Base-by-base conservation (phyloP, 2,329 filamentous ascomycete species). In the Monilinia aucupariae region DNA sequence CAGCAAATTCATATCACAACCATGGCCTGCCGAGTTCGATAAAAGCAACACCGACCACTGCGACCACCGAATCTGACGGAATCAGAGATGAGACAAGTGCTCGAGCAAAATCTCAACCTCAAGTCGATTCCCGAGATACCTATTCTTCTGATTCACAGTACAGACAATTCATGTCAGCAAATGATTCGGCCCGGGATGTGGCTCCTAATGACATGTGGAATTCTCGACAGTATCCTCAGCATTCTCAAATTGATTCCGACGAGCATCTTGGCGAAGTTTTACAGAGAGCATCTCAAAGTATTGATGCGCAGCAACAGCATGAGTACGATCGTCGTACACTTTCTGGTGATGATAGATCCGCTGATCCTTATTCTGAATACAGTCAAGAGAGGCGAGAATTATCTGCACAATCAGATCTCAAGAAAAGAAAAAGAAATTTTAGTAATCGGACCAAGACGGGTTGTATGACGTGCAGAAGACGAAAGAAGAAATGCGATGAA, bases 401-500 rank as follows among this genome's bases (percentile, higher is more conserved):
- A 52, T 71, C 70, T 37, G 75, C 84, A 43, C 82, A 85, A 70
- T 81, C 82, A 6, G 85, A 87, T 68, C 79, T 82, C 4, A 89
- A 89, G 75, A 89, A 88, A 75, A 78, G 87, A 55, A 90, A 90
- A 76, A 82, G 88, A 47, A 90, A 91, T 72, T 97, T 97, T 72
- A 96, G 91, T 78, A 96, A 97, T 75, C 84, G 93, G 64, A 97
- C 93, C 25, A 97, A 97, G 78, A 97, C 92, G 12, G 92, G 92
- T 39, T 97, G 93, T 75, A 85, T 96, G 76, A 97, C 93, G 7
- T 97, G 93, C 75, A 84, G 93, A 65, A 85, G 85, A 73, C 84
- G 93, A 64, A 97, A 97, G 82, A 97, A 97, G 85, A 97, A 97
- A 77, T 97, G 94, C 73, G 93, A 97, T 74, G 94, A 97, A 78